Base-by-base conservation (phyloP, 2,329 filamentous ascomycete species). In the Alternaria consortialis region DNA sequence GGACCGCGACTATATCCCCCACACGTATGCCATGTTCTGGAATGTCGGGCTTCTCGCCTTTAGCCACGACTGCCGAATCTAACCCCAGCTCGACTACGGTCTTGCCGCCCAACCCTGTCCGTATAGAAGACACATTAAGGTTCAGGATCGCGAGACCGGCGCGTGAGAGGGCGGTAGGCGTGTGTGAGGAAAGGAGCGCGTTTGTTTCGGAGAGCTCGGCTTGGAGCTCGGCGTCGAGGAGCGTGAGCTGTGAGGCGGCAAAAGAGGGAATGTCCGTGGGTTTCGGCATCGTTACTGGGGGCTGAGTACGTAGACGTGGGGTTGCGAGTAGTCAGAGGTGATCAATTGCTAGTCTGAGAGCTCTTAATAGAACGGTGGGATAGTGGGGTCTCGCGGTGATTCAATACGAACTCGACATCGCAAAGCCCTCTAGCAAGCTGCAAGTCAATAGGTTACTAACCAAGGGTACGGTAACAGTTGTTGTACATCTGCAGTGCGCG, bases 71-170 rank as follows among this genome's bases (percentile, higher is more conserved):
- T 0, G 93, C 91, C n/a, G 87, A 80, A 72, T 97, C 94, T 0
- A 88, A 83, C 15, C 81, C 83, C 6, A 99, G 87, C 77, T 97
- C 94, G 4, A 97, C 82, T 2, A 99, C 90, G 0, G 92, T 93
- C 66, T 93, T 91, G n/a, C 95, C 95, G 15, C 94, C 95, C 37
- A 97, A 84, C 0, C 95, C 95, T 0, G 95, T 99, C 31, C 94
- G 90, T 74, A 91, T 91, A 17, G 91, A 90, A 11, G 86, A 83
- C 34, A 97, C 82, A 32, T 87, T 82, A 8, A 98, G 87, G 78
- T 94, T 94, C 15, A 88, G 87, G 70, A 95, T 84, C 32, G 92
- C 92, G 40, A 93, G 84, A n/a, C 92, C 92, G 6, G 91, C 91
- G 60, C 90, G 88, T 74, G 92, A 87, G 12, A 96, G 87, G 1